Evolutionary conservation across 257 asterid species (phyloP).

Genomic region (Galeopsis tetrahit): DNA sequence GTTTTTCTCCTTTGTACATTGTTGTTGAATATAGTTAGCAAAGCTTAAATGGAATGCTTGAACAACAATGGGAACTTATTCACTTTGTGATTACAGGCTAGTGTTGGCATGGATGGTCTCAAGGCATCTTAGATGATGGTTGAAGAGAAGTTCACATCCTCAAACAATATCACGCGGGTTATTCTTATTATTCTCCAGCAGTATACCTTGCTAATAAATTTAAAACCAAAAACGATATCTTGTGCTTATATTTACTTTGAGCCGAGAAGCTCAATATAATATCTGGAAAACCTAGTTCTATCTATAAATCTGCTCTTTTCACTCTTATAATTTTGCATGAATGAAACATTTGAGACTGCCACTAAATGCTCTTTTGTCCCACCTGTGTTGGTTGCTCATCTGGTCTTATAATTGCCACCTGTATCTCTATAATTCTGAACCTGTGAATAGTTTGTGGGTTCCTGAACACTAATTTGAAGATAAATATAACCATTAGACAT

Average conservation of each 20-base stretch:
- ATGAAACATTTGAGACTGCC: not conserved
- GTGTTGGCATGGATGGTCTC: constrained; percentile 88
- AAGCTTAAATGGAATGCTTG: constrained; percentile 6
- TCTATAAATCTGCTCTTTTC: constrained; percentile 3
- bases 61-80: constrained; percentile 3
- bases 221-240: not conserved
- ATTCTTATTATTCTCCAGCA: not conserved
- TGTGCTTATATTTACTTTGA: constrained; percentile 25
- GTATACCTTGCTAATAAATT: constrained; percentile 22
- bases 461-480: too few species aligned
- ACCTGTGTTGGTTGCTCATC: not conserved
- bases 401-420: not conserved
- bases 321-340: not conserved
- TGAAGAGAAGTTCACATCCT: constrained; percentile 28
- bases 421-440: too few species aligned
- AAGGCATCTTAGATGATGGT: constrained; percentile 70
- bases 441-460: too few species aligned
- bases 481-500: too few species aligned
- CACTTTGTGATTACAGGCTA: constrained; percentile 63
- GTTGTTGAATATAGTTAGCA: constrained; percentile 19
- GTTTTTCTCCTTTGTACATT: not conserved
- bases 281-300: not conserved
- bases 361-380: not conserved
- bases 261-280: not conserved
- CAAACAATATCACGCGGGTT: constrained; percentile 26